Percentiles rank a stretch among this genome's conserved stretches.
Evolutionary conservation across 257 asterid genomes (phyloP).

Genomic region (Scutellaria barbata): DNA sequence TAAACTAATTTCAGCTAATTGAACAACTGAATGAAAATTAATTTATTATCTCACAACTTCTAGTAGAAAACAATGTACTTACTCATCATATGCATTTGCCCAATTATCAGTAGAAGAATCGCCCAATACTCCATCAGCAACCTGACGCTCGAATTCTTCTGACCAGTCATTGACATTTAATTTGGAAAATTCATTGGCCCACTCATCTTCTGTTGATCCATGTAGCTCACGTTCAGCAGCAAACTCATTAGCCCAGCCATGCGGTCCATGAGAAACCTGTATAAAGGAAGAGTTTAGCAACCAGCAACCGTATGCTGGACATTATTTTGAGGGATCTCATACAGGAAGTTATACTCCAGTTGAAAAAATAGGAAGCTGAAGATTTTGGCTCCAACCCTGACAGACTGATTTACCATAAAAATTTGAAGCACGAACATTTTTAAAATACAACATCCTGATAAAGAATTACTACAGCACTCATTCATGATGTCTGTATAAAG

Average conservation of each 20-base stretch:
- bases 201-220: conserved; percentile 68
- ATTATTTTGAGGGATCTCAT: conserved; percentile 20
- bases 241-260: conserved; percentile 89
- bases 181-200: conserved; percentile 94
- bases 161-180: conserved; percentile 92
- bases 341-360: background rate
- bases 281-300: conserved; percentile 36
- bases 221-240: conserved; percentile 64
- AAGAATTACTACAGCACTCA: background rate
- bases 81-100: conserved; percentile 98
- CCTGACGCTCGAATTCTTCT: conserved; percentile 89
- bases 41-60: conserved; percentile 11
- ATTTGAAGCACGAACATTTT: conserved; percentile 11
- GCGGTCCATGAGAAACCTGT: conserved; percentile 82
- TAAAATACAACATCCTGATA: conserved; percentile 23
- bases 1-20: background rate
- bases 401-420: conserved; percentile 15
- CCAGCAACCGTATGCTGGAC: conserved; percentile 4
- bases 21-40: conserved; percentile 14
- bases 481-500: conserved; percentile 14
- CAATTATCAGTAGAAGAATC: conserved; percentile 81
- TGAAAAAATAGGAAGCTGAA: background rate
- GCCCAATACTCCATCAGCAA: conserved; percentile 82
- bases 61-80: conserved; percentile 44
- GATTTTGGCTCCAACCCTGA: conserved; percentile 12